Base-by-base conservation (phyloP, 2,329 filamentous ascomycete species). In the Tympanopsis confertula region DNA sequence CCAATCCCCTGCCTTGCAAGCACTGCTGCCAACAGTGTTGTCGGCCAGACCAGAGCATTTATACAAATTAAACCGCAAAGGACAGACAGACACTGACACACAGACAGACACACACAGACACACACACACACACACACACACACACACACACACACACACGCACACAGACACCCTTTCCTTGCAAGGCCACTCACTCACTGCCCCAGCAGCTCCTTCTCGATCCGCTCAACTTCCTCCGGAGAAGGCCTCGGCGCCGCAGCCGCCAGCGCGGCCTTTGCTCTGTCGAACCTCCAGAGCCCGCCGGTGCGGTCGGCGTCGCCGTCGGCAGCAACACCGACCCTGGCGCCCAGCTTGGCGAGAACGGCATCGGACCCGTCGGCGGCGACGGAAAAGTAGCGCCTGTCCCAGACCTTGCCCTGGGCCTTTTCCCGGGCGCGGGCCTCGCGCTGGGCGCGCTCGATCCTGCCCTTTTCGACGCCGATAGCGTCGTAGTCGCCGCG, bases 381-480 rank as follows among this genome's bases (percentile, higher is more conserved):
- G n/a, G 71, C 50, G 50, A 58, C 50, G 41, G 67, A 74, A 62
- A 96, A 98, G 65, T 91, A 96, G 39, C 82, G 72, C 35, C 87
- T 72, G 51, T 87, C 73, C 89, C 89, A 98, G 29, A 74, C 67
- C 32, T 71, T 71, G 15, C 78, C 78, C 48, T 87, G 83, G 13
- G 72, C 69, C 50, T 75, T 76, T 57, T 95, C 88, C 51, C 76
- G 67, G 55, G 74, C 74, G 45, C 88, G 77, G 62, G 77, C 68
- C 57, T 72, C 85, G 13, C 87, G 77, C 66, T 96, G 89, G 24
- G 80, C 78, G 47, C 86, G 84, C 61, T 96, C 89, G 45, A 96
- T 94, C 59, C 86, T 85, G 41, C 73, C 73, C 68, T 96, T 96
- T 55, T 94, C 85, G 13, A 63, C 53, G 2, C 78, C 77, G 1